Base-by-base conservation (phyloP, 306 rosid genomes). In the Acacia acuminata region DNA sequence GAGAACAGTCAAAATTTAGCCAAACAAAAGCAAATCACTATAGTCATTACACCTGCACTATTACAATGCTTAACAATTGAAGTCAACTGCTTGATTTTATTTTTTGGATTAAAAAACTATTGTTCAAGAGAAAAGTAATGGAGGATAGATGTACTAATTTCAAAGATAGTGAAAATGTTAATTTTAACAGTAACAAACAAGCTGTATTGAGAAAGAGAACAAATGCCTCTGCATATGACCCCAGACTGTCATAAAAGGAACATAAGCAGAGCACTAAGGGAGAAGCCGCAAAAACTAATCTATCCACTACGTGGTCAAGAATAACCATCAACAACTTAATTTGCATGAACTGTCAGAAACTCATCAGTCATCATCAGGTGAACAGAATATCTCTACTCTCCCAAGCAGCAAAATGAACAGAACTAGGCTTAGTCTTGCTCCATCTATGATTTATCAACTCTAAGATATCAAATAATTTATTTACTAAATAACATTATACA, bases 1-100 rank as follows among this genome's bases (percentile, higher is more conserved):
- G 82, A 70, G 71, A 55, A 76, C 15, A 64, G 83, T 76, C 86
- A 87, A 83, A 78, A 83, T 84, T 84, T 88, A 81, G 82, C 81
- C 22, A 76, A 77, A 73, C 11, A 2, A 45, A 71, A 71, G 38
- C 4, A 43, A 43, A 71, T 27, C 71, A 64, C 27, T 51, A 27
- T n/a, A 76, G 69, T 60, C 66, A 22, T 60, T 9, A 60, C 66
- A 60, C 66, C 32, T n/a, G 64, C 30, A 24, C 66, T 24, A 24
- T 22, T 60, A 60, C 20, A 20, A 20, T n/a, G 53, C 34, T 40
- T 20, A n/a, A 70, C 4, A 70, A 70, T 40, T 61, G 12, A 40
- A 3, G 47, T 70, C 51, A 42, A 10, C 51, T 1, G 40, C 72
- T 67, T 36, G 45, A 67, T 34, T 67, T 67, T 34, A 16, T 36